These are phyloP conservation scores for Blakeslea trispora DNA, from an alignment of 371 early-diverging fungal genomes.

Conservation along the genomic window DNA sequence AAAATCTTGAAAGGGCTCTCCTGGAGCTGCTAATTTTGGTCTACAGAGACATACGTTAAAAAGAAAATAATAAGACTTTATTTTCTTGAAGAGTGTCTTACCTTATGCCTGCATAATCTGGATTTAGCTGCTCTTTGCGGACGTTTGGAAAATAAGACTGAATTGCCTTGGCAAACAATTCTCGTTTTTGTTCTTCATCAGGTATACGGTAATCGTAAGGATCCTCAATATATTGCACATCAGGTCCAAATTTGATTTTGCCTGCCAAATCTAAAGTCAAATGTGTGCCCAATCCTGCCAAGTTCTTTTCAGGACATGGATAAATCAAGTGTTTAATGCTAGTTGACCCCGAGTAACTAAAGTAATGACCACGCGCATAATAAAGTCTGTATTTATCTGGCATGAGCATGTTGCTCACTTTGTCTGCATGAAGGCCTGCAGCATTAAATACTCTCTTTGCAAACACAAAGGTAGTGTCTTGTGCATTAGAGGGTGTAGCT, in stretches of 20 bases:
- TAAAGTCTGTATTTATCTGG: constrained; percentile 45
- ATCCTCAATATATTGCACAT: constrained; percentile 61
- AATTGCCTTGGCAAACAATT: constrained; percentile 59
- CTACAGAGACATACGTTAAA: too few relatives aligned
- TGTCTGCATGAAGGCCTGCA: constrained; percentile 77
- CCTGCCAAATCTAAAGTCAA: constrained; percentile 83
- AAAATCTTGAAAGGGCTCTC: constrained; percentile 79
- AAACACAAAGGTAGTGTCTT: constrained; percentile 41
- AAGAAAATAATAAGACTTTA: too few relatives aligned
- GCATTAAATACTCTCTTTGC: constrained; percentile 75
- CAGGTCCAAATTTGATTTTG: constrained; percentile 82
- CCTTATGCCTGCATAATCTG: constrained; percentile 85
- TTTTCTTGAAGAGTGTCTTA: too few relatives aligned
- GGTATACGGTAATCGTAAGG: constrained; percentile 63
- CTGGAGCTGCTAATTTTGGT: constrained; percentile 80
- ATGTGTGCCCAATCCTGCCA: constrained; percentile 80
- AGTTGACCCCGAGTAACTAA: constrained; percentile 29
- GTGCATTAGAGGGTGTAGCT: constrained; percentile 31
- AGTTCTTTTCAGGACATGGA: constrained; percentile 78
- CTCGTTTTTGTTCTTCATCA: constrained; percentile 41
- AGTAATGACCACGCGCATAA: constrained; percentile 84
- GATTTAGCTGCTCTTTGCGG: constrained; percentile 54
- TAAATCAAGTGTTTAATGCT: constrained; percentile 74
- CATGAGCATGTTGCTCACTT: constrained; percentile 58
- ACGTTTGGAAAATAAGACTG: constrained; percentile 66